Evolutionary conservation across 176 grass and related monocot genomes (phyloP).

Genomic region (Oryza meridionalis): DNA sequence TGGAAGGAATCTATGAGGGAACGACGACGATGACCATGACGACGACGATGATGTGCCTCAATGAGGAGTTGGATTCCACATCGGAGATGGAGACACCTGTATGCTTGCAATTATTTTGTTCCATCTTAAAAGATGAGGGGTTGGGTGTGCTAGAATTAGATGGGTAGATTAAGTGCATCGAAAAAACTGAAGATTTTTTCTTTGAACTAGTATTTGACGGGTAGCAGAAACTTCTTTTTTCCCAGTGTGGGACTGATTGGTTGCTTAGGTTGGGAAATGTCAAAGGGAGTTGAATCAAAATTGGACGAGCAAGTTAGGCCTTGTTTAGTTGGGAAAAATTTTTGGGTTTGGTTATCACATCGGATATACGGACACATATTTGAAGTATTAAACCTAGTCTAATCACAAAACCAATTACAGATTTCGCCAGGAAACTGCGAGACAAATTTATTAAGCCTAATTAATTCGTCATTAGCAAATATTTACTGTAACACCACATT

Average conservation of each 20-base stretch:
- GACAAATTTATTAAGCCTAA: too few relatives aligned
- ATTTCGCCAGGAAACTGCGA: too few relatives aligned
- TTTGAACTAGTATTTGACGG: background rate
- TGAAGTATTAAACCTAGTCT: too few relatives aligned
- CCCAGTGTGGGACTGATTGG: background rate
- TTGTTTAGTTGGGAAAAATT: too few relatives aligned
- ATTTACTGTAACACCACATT: too few relatives aligned
- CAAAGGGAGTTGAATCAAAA: background rate
- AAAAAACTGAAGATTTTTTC: background rate
- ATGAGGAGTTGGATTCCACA: conserved; percentile 38
- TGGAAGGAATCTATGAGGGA: conserved; percentile 36
- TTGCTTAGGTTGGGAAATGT: background rate
- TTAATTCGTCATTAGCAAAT: too few relatives aligned
- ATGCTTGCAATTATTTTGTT: conserved; percentile 23
- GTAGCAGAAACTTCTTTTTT: too few relatives aligned
- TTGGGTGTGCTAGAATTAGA: background rate
- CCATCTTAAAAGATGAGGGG: background rate
- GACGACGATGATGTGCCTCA: background rate
- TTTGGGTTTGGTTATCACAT: too few relatives aligned
- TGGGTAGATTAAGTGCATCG: background rate
- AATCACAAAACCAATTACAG: too few relatives aligned
- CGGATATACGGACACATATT: too few relatives aligned
- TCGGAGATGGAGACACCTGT: conserved; percentile 30
- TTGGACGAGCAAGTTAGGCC: background rate
- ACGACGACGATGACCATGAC: conserved; percentile 14